A percentile compares a stretch with the other conserved stretches of the same genome.
These are phyloP conservation scores for Ceraceosorus guamensis DNA, from an alignment of 1,284 basidiomycete species.

Conservation along the genomic window DNA sequence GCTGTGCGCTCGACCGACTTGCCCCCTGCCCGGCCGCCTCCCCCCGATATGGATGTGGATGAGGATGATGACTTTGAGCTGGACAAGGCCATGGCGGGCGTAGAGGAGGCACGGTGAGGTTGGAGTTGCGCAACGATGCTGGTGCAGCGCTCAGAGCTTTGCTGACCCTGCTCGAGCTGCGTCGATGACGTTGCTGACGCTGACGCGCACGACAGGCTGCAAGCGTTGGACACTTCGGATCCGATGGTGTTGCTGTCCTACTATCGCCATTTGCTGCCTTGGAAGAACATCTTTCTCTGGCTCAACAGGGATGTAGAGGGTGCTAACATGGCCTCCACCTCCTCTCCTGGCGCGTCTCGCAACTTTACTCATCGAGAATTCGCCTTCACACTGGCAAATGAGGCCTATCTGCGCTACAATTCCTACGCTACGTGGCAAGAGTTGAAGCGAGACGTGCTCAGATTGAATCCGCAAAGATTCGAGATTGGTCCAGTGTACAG, in stretches of 20 bases:
- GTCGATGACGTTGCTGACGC: too few species aligned
- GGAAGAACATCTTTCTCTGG: slow-evolving; percentile 88
- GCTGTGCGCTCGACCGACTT: too few species aligned
- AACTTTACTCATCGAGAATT: slow-evolving; percentile 69
- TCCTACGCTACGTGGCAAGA: slow-evolving; percentile 79
- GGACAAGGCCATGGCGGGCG: slow-evolving; percentile 25
- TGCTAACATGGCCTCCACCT: not conserved
- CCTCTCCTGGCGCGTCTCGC: slow-evolving; percentile 51
- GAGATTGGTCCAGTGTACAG: slow-evolving; percentile 95
- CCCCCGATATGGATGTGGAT: slow-evolving; percentile 28
- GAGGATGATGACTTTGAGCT: slow-evolving; percentile 16
- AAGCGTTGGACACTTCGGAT: slow-evolving; percentile 53
- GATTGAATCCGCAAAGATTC: slow-evolving; percentile 59
- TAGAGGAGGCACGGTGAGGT: too few species aligned
- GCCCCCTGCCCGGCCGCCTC: slow-evolving; percentile 27
- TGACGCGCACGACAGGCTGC: too few species aligned
- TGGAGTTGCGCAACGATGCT: too few species aligned
- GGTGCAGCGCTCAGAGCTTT: too few species aligned
- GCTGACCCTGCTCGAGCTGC: too few species aligned
- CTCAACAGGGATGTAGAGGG: too few species aligned
- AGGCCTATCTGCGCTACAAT: slow-evolving; percentile 87
- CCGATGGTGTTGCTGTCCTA: slow-evolving; percentile 74
- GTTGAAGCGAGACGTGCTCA: slow-evolving; percentile 69
- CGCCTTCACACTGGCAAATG: slow-evolving; percentile 85
- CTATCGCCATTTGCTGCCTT: slow-evolving; percentile 87